Percentiles rank a stretch among this genome's conserved stretches.
phyloP scores from a whole-genome alignment of 2,329 filamentous ascomycete genomes.

The Paraphaeosphaeria sporulosa region DNA sequence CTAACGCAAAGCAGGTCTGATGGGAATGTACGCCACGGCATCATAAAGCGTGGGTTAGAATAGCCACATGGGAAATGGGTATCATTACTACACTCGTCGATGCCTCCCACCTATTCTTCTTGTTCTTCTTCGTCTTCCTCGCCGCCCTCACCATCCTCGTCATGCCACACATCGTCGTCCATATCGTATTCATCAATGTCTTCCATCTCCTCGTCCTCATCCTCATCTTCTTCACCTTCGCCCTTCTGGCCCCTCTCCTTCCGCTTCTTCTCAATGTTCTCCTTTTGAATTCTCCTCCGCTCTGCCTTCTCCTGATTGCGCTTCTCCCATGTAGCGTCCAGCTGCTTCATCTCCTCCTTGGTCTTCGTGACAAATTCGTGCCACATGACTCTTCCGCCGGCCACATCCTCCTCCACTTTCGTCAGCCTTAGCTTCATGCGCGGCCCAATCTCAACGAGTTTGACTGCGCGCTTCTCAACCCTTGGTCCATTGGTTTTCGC shows the following conservation, averaged over 20 bases:
- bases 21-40: neutral
- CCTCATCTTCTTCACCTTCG: conserved; percentile 52
- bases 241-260: conserved; percentile 61
- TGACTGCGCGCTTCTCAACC: conserved; percentile 87
- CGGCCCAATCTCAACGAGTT: conserved; percentile 89
- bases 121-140: conserved; percentile 58
- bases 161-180: conserved; percentile 60
- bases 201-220: conserved; percentile 53
- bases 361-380: conserved; percentile 93
- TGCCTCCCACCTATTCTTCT: conserved; percentile 50
- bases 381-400: conserved; percentile 93
- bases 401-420: conserved; percentile 95
- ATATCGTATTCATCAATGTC: conserved; percentile 56
- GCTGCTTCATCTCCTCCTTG: conserved; percentile 74
- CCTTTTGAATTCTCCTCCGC: conserved; percentile 81
- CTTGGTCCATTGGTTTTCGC: conserved; percentile 45
- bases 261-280: conserved; percentile 88
- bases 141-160: conserved; percentile 59
- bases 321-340: conserved; percentile 85
- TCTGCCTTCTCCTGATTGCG: conserved; percentile 81
- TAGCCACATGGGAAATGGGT: conserved; percentile 35
- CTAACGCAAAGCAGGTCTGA: neutral
- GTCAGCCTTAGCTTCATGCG: conserved; percentile 87
- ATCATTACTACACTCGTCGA: conserved; percentile 34
- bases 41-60: neutral